Conservation (phyloP, 2,329 filamentous ascomycete genomes). For the Purpureocillium lavendulum region DNA sequence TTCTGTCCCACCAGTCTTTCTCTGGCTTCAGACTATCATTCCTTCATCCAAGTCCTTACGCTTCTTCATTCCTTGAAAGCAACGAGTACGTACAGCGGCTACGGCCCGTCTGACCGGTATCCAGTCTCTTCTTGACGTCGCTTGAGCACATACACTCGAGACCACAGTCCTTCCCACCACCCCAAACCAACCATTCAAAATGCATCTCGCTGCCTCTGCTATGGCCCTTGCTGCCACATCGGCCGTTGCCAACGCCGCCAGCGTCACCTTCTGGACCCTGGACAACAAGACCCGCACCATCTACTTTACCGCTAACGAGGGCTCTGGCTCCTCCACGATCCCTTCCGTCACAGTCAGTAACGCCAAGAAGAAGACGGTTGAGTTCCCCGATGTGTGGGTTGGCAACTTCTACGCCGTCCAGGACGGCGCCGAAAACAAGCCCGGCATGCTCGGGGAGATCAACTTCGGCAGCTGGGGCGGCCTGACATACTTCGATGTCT, state of each 20-base stretch:
- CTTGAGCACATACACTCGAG: neutral
- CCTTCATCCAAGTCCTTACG: constrained; percentile 7
- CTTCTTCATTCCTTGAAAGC: constrained; percentile 13
- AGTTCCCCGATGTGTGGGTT: constrained; percentile 34
- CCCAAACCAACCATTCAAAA: constrained; percentile 31
- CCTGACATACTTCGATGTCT: constrained; percentile 49
- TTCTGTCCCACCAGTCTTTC: constrained; percentile 2
- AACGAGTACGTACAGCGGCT: neutral
- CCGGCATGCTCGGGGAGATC: constrained; percentile 47
- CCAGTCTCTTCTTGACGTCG: constrained; percentile 7
- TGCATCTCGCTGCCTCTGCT: constrained; percentile 43
- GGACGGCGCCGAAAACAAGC: constrained; percentile 29
- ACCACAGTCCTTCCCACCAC: constrained; percentile 7
- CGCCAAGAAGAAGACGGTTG: constrained; percentile 28
- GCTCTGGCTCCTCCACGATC: constrained; percentile 25
- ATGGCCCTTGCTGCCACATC: constrained; percentile 34
- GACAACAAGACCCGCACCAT: constrained; percentile 41
- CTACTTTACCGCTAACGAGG: constrained; percentile 39
- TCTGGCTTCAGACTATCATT: constrained; percentile 17
- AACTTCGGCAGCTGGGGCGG: constrained; percentile 39
- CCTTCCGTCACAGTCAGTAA: constrained; percentile 30
- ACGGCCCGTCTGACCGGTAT: too few species aligned
- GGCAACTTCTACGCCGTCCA: constrained; percentile 44
- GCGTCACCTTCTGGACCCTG: constrained; percentile 51
- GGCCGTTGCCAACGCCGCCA: constrained; percentile 33